These are phyloP conservation scores for Cercospora sojina DNA, from an alignment of 2,329 filamentous ascomycete species.

Conservation along the genomic window DNA sequence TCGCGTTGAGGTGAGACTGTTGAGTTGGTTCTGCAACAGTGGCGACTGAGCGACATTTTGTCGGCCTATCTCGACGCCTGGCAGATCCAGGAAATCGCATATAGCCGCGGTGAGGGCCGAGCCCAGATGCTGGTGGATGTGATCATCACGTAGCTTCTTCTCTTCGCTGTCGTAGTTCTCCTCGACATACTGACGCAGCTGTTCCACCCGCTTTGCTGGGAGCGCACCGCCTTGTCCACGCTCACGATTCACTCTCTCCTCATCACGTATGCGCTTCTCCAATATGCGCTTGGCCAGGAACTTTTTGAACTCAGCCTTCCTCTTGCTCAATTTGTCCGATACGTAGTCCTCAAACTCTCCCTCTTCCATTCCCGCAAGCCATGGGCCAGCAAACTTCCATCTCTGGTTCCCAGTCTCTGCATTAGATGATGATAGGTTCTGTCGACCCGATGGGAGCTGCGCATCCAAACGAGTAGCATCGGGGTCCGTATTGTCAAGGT, in stretches of 20 bases:
- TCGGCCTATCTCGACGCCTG: slow-evolving; percentile 18
- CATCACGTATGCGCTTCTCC: slow-evolving; percentile 26
- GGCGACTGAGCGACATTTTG: slow-evolving; percentile 8
- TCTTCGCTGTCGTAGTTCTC: slow-evolving; percentile 32
- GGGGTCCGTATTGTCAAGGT: slow-evolving; percentile 46
- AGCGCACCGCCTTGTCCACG: slow-evolving; percentile 20
- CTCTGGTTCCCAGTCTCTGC: slow-evolving; percentile 38
- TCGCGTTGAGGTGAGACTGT: slow-evolving; percentile 13
- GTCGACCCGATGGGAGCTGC: not conserved
- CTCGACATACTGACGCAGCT: slow-evolving; percentile 28
- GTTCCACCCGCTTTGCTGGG: slow-evolving; percentile 14
- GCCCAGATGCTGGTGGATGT: slow-evolving; percentile 48
- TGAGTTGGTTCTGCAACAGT: slow-evolving; percentile 27
- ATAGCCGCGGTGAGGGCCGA: slow-evolving; percentile 55
- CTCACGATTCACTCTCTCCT: slow-evolving; percentile 22
- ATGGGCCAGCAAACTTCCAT: slow-evolving; percentile 61
- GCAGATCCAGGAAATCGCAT: slow-evolving; percentile 56
- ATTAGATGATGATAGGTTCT: not conserved
- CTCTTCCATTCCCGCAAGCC: slow-evolving; percentile 56
- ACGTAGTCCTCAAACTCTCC: slow-evolving; percentile 56
- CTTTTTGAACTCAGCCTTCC: slow-evolving; percentile 34
- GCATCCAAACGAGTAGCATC: slow-evolving; percentile 15
- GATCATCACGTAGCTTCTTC: slow-evolving; percentile 47
- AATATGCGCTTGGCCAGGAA: slow-evolving; percentile 33
- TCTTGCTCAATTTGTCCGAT: slow-evolving; percentile 39